Conservation (phyloP, 1,139 yeast species). For the Taiozyma sp. region DNA sequence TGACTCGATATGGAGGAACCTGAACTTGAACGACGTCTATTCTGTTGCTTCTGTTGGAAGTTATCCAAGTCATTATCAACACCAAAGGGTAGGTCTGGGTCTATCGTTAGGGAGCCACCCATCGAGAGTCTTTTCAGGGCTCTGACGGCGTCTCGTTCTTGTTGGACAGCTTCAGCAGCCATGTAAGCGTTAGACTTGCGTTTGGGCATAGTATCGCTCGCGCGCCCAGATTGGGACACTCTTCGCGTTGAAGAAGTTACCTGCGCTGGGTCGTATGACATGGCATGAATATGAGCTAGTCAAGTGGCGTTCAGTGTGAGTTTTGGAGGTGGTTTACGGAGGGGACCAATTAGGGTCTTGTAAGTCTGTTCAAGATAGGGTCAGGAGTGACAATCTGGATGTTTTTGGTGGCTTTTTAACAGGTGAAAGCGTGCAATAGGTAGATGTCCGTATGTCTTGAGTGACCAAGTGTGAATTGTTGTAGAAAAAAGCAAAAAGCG, state of each 20-base stretch:
- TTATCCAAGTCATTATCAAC: slow-evolving; percentile 21
- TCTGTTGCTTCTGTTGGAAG: slow-evolving; percentile 6
- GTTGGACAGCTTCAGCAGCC: slow-evolving; percentile 40
- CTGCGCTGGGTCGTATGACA: neutral
- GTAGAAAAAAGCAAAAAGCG: too few species aligned
- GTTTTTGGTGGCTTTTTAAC: too few species aligned
- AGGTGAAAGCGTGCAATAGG: too few species aligned
- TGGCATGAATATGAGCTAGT: neutral
- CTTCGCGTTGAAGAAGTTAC: neutral
- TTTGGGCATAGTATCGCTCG: slow-evolving; percentile 5
- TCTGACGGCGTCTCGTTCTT: slow-evolving; percentile 42
- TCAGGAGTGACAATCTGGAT: neutral
- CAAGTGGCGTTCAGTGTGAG: neutral
- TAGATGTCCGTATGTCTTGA: too few species aligned
- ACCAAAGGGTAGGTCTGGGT: slow-evolving; percentile 40
- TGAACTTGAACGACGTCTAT: slow-evolving; percentile 8
- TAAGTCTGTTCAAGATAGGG: neutral
- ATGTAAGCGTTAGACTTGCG: slow-evolving; percentile 26
- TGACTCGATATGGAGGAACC: slow-evolving; percentile 4
- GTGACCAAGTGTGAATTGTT: too few species aligned
- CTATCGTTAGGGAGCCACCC: slow-evolving; percentile 35
- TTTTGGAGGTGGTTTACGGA: neutral
- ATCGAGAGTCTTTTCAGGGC: slow-evolving; percentile 43
- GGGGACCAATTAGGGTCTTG: neutral
- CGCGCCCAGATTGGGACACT: neutral